These are phyloP conservation scores for Sporisorium graminicola DNA, from an alignment of 1,284 basidiomycete species.

Conservation along the genomic window DNA sequence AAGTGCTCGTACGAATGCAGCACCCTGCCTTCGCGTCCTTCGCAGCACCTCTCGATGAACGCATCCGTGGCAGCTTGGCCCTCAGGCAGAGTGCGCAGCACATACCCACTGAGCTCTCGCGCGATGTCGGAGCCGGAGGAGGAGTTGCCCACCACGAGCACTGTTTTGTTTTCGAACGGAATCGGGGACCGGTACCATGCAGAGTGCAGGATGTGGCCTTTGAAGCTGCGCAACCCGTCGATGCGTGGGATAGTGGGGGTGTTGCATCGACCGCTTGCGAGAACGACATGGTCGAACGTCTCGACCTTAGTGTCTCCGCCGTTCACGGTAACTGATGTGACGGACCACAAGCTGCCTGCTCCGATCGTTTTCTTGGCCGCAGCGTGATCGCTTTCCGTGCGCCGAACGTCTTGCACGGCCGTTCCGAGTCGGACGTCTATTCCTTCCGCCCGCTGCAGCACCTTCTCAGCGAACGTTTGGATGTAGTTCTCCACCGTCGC, in stretches of 20 bases:
- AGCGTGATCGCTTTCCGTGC: background rate
- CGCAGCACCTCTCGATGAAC: constrained; percentile 20
- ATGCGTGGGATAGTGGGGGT: constrained; percentile 72
- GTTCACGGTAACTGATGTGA: constrained; percentile 11
- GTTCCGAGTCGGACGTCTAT: constrained; percentile 69
- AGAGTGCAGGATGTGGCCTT: constrained; percentile 71
- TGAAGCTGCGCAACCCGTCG: constrained; percentile 70
- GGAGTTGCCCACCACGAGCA: constrained; percentile 73
- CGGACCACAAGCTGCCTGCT: constrained; percentile 54
- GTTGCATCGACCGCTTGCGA: constrained; percentile 73
- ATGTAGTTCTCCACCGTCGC: constrained; percentile 70
- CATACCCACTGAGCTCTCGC: constrained; percentile 70
- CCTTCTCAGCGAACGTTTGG: constrained; percentile 61
- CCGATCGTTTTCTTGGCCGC: constrained; percentile 6
- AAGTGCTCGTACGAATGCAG: constrained; percentile 53
- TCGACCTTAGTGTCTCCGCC: constrained; percentile 13
- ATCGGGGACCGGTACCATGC: constrained; percentile 72
- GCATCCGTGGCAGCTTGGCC: constrained; percentile 17
- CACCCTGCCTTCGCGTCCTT: constrained; percentile 18
- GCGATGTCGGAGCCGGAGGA: constrained; percentile 73
- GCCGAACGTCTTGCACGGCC: constrained; percentile 65
- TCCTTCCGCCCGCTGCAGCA: constrained; percentile 14
- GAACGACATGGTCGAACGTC: constrained; percentile 52
- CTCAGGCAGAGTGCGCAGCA: constrained; percentile 43
- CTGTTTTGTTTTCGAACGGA: constrained; percentile 63